Percentiles rank a stretch among this genome's conserved stretches.
Evolutionary conservation across 352 stramenopile genomes (phyloP).

Genomic region (Phytophthora brassicae): DNA sequence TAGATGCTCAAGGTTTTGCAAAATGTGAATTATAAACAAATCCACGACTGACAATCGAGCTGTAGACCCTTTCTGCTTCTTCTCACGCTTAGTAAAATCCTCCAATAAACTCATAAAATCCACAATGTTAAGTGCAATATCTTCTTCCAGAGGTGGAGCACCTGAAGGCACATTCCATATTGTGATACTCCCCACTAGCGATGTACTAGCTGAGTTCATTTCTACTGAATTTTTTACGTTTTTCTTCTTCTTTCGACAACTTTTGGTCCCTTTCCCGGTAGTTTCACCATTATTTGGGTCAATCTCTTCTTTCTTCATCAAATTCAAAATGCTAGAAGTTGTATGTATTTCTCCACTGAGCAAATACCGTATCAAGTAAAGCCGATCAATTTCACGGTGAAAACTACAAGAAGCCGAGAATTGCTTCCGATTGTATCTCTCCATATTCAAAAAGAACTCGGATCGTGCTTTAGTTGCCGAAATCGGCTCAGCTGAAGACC

Average conservation of each 20-base stretch:
- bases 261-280: too few relatives aligned
- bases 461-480: constrained; percentile 1
- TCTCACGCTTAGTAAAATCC: constrained; percentile 8
- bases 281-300: too few relatives aligned
- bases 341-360: constrained; percentile 2
- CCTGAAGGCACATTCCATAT: constrained; percentile 17
- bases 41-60: constrained; percentile 23
- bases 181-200: too few relatives aligned
- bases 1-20: constrained; percentile 22
- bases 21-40: constrained; percentile 27
- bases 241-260: too few relatives aligned
- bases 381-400: constrained; percentile 3
- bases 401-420: not conserved
- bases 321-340: not conserved
- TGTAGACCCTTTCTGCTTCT: not conserved
- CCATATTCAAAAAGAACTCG: constrained; percentile 7
- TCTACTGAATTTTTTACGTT: too few relatives aligned
- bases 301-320: not conserved
- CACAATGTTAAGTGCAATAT: constrained; percentile 23
- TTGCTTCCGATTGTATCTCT: constrained; percentile 3
- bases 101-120: constrained; percentile 16
- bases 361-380: constrained; percentile 3
- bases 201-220: too few relatives aligned
- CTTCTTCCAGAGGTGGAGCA: constrained; percentile 10
- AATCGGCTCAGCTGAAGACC: not conserved